Percentiles rank a stretch among this genome's conserved stretches.
Conservation (phyloP, 176 grass and related monocot genomes). For the sorghum (Sorghum bicolor) region DNA sequence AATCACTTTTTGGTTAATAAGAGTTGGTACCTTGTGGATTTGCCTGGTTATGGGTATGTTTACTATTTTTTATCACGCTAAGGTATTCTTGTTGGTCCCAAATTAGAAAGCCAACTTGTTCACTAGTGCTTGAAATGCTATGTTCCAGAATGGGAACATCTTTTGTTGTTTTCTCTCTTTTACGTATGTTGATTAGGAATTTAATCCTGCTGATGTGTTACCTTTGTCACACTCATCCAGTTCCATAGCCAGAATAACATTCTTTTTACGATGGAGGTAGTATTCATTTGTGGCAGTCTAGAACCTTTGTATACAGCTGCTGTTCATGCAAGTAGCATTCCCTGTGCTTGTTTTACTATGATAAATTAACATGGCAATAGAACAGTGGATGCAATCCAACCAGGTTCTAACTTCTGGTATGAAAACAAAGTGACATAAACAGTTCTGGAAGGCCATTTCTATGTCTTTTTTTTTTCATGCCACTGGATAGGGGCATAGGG, state of each 20-base stretch:
- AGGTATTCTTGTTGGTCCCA: not conserved
- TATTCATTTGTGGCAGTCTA: not conserved
- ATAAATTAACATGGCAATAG: not conserved
- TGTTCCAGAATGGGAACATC: not conserved
- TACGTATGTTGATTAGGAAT: not conserved
- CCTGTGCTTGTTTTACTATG: not conserved
- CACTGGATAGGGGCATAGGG: not conserved
- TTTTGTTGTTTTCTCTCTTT: not conserved
- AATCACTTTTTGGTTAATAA: conserved; percentile 97
- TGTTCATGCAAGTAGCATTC: not conserved
- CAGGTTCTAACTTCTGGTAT: not conserved
- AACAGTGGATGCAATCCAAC: not conserved
- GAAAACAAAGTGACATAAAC: not conserved
- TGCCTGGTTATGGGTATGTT: conserved; percentile 91
- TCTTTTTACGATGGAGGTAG: not conserved
- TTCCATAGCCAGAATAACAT: not conserved
- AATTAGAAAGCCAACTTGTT: not conserved
- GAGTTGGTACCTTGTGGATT: conserved; percentile 93
- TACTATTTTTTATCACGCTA: not conserved
- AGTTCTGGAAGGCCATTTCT: not conserved
- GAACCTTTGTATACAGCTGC: not conserved
- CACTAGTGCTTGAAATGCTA: not conserved
- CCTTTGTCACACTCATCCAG: not conserved
- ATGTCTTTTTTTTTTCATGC: not conserved
- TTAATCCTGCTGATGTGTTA: not conserved